Conservation (phyloP, 352 stramenopile genomes). For the Pythium utonaiense region DNA sequence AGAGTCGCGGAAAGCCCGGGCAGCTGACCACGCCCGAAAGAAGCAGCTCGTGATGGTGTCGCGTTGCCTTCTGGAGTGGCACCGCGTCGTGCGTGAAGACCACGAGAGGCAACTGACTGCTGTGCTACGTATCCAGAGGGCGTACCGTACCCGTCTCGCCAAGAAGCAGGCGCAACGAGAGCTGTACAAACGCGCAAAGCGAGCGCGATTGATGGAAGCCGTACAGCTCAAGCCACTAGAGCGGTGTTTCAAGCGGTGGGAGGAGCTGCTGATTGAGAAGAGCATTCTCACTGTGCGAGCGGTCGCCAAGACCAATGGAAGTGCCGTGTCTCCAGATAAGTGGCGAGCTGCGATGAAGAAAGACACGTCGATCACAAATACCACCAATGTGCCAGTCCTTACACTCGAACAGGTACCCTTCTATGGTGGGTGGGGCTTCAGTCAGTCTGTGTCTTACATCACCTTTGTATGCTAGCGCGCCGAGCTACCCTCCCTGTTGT, state of each 20-base stretch:
- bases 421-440: no score
- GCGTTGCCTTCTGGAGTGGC: constrained; percentile 16
- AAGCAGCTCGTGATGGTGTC: constrained; percentile 8
- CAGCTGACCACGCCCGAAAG: neutral
- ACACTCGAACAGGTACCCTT: constrained; percentile 55
- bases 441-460: no score
- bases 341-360: constrained; percentile 17
- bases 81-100: constrained; percentile 4
- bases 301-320: constrained; percentile 15
- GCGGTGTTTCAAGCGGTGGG: constrained; percentile 58
- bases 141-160: constrained; percentile 38
- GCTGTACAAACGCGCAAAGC: constrained; percentile 48
- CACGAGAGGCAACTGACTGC: constrained; percentile 7
- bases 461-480: constrained; percentile 28
- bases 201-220: constrained; percentile 38
- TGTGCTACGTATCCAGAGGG: constrained; percentile 42
- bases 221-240: constrained; percentile 53
- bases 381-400: neutral
- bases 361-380: neutral
- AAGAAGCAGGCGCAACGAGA: constrained; percentile 37
- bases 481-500: constrained; percentile 59
- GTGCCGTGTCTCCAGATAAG: constrained; percentile 13
- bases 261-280: constrained; percentile 46
- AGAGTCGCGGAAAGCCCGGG: constrained; percentile 7
- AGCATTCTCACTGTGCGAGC: constrained; percentile 37